Base-by-base conservation (phyloP, 768 basidiomycete species). In the Termitomyces sp. region DNA sequence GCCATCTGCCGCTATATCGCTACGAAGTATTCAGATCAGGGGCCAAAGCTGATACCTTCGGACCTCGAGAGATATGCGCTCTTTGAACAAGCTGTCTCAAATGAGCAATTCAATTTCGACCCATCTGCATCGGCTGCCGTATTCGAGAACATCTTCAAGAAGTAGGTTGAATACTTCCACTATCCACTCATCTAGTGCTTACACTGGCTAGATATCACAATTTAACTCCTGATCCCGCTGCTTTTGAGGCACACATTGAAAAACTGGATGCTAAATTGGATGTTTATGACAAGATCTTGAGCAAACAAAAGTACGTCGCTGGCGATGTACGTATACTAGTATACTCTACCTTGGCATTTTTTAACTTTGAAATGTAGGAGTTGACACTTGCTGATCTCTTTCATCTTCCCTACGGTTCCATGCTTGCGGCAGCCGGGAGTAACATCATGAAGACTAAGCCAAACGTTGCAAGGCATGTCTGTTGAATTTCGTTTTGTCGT, bases 1-100 rank as follows among this genome's bases (percentile, higher is more conserved):
- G 81, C 82, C 0, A 82, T 85, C 50, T 62, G 61, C 27, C 77
- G 79, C 18, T 86, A 84, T 65, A 54, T 84, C 60, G 73, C 70
- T 40, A 62, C 63, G 45, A 83, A 82, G 61, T 77, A 82, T 57
- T 63, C 72, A 1, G 53, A 63, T 45, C 73, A 80, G 58, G 79
- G 78, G 40, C 69, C 73, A 7, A 42, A 61, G 16, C 71, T 84
- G 33, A 64, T 80, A 36, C 83, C 83, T 9, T 65, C 67, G 12
- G 65, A 64, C 31, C 43, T 60, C 35, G 65, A 75, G 49, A 63
- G 66, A 22, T 42, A 56, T n/a, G 74, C 70, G 12, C 53, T 70
- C 15, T 76, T 76, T 59, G 72, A 73, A 55, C 69, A 72, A 51
- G 71, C 71, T 5, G 72, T 66, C 12, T 78, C 74, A 32, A 62